Evolutionary conservation across 257 asterid genomes (phyloP).

Genomic region (Scutellaria galericulata): DNA sequence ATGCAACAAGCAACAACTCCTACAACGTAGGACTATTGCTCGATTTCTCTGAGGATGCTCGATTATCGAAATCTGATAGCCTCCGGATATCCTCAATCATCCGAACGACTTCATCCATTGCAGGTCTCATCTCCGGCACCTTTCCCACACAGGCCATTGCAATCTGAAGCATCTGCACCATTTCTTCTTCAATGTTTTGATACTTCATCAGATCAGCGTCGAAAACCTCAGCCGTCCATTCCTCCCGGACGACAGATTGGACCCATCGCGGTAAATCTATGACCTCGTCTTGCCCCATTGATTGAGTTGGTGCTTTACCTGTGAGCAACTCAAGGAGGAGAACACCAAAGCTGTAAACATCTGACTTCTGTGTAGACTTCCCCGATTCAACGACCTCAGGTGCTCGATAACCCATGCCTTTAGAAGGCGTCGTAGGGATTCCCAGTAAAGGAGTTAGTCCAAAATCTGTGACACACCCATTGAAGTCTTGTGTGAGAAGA

Average conservation of each 20-base stretch:
- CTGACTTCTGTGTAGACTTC: conserved; percentile 62
- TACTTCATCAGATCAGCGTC: conserved; percentile 56
- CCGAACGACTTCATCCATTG: conserved; percentile 60
- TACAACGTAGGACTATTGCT: conserved; percentile 44
- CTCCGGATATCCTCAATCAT: conserved; percentile 62
- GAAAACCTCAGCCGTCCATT: conserved; percentile 85
- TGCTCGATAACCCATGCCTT: conserved; percentile 63
- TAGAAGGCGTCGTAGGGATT: conserved; percentile 42
- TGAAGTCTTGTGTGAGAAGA: conserved; percentile 48
- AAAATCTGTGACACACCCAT: conserved; percentile 56
- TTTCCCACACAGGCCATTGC: conserved; percentile 68
- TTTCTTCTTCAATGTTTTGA: conserved; percentile 60
- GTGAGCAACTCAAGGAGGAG: conserved; percentile 74
- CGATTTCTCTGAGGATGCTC: conserved; percentile 49
- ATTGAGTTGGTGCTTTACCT: conserved; percentile 61
- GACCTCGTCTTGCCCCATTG: conserved; percentile 56
- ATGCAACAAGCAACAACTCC: conserved; percentile 1
- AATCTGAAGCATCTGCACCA: conserved; percentile 81
- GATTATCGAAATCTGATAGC: conserved; percentile 31
- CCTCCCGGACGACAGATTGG: conserved; percentile 73
- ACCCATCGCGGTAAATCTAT: conserved; percentile 73
- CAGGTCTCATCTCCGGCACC: conserved; percentile 63
- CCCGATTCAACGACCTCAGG: conserved; percentile 56
- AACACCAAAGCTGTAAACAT: conserved; percentile 73
- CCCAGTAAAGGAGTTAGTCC: conserved; percentile 63